Percentiles rank a stretch among this genome's conserved stretches.
Evolutionary conservation across 257 asterid genomes (phyloP).

Genomic region (Capsicum rhomboideum): DNA sequence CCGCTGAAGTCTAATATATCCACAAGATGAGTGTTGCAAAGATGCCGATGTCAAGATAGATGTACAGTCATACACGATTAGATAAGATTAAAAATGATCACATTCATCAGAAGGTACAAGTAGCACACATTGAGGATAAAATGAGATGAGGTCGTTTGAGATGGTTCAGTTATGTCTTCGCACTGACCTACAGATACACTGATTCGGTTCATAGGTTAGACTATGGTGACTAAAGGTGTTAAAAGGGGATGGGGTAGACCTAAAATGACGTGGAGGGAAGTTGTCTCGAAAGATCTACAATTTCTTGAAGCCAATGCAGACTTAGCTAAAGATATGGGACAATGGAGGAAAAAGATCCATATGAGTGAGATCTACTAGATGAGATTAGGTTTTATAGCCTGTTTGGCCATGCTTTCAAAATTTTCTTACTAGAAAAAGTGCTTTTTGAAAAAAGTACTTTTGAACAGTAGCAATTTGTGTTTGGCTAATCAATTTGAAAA

Average conservation of each 20-base stretch:
- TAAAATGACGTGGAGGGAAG: not conserved
- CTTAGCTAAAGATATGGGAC: not conserved
- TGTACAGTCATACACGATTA: not conserved
- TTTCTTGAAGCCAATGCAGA: not conserved
- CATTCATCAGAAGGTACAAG: not conserved
- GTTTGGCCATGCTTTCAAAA: too few relatives aligned
- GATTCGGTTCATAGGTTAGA: too few relatives aligned
- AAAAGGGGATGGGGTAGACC: too few relatives aligned
- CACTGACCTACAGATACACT: too few relatives aligned
- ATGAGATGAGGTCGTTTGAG: too few relatives aligned
- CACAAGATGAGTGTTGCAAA: not conserved
- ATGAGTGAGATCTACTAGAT: not conserved
- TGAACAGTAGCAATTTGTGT: too few relatives aligned
- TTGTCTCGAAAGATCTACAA: not conserved
- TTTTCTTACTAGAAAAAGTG: too few relatives aligned
- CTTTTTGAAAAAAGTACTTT: too few relatives aligned
- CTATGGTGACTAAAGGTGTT: too few relatives aligned
- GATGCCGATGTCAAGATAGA: not conserved
- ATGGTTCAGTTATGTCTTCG: too few relatives aligned
- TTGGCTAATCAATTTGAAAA: too few relatives aligned
- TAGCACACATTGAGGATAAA: not conserved
- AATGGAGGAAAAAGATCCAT: not conserved
- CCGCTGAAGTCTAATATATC: not conserved
- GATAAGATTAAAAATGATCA: not conserved
- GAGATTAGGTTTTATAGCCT: not conserved